phyloP scores from a whole-genome alignment of 805 yeast genomes.

The Saccharomycopsis babjevae region DNA sequence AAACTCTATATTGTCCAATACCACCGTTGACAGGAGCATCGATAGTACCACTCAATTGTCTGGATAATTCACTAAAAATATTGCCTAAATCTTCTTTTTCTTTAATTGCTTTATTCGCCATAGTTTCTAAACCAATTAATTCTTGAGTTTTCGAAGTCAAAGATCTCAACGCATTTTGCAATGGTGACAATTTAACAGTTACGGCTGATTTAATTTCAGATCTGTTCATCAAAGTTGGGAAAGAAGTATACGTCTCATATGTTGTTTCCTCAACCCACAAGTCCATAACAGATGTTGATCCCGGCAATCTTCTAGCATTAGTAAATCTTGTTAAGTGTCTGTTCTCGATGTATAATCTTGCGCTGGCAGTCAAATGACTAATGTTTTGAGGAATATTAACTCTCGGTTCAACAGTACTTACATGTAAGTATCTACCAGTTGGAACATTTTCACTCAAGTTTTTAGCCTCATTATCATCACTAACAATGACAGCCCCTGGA shows the following conservation, averaged over 20 bases:
- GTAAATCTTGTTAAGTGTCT: constrained; percentile 63
- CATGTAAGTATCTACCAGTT: constrained; percentile 65
- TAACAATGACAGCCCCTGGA: constrained; percentile 71
- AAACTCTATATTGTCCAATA: constrained; percentile 68
- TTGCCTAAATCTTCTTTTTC: constrained; percentile 40
- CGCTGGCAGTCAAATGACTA: constrained; percentile 38
- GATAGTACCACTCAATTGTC: constrained; percentile 74
- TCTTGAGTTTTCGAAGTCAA: constrained; percentile 62
- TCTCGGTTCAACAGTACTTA: constrained; percentile 63
- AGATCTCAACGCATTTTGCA: constrained; percentile 69
- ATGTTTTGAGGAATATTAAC: constrained; percentile 37
- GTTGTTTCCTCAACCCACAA: constrained; percentile 85
- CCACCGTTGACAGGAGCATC: constrained; percentile 94
- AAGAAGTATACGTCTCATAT: constrained; percentile 61
- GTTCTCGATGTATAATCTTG: constrained; percentile 65
- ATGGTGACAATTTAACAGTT: constrained; percentile 60
- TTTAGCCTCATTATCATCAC: constrained; percentile 45
- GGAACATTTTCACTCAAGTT: constrained; percentile 39
- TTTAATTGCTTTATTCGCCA: constrained; percentile 41
- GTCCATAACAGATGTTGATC: constrained; percentile 59
- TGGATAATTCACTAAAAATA: constrained; percentile 52
- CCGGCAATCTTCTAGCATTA: constrained; percentile 60
- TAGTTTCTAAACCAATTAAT: constrained; percentile 54
- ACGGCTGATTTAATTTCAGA: constrained; percentile 49
- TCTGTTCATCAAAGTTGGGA: constrained; percentile 84